These are phyloP conservation scores for Scheffersomyces segobiensis DNA, from an alignment of 1,139 yeast genomes.

Conservation along the genomic window DNA sequence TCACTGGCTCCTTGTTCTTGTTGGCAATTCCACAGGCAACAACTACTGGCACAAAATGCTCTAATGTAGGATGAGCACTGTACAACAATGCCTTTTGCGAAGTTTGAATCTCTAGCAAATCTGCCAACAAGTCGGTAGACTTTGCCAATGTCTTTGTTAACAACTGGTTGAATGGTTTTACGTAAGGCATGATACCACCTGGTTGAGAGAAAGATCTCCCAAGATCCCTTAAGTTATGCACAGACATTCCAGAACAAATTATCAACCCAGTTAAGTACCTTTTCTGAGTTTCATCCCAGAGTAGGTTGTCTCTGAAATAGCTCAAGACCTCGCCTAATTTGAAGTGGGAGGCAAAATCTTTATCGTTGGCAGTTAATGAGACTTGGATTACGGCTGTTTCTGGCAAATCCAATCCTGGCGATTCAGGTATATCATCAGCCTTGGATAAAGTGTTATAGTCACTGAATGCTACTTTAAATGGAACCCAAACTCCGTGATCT, in stretches of 20 bases:
- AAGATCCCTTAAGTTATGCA: slow-evolving; percentile 67
- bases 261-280: slow-evolving; percentile 46
- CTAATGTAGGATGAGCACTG: slow-evolving; percentile 71
- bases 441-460: slow-evolving; percentile 29
- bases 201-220: slow-evolving; percentile 20
- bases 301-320: slow-evolving; percentile 46
- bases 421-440: slow-evolving; percentile 12
- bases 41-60: slow-evolving; percentile 69
- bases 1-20: slow-evolving; percentile 30
- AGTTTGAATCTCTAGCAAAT: slow-evolving; percentile 30
- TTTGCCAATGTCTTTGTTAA: slow-evolving; percentile 35
- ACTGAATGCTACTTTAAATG: slow-evolving; percentile 70
- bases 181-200: slow-evolving; percentile 46
- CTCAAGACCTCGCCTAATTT: slow-evolving; percentile 57
- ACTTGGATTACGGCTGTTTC: slow-evolving; percentile 53
- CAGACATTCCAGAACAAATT: slow-evolving; percentile 75
- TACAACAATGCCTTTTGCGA: slow-evolving; percentile 39
- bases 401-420: slow-evolving; percentile 50
- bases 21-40: slow-evolving; percentile 62
- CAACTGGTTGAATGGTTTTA: slow-evolving; percentile 47
- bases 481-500: slow-evolving; percentile 86
- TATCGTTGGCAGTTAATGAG: slow-evolving; percentile 53
- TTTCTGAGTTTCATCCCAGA: slow-evolving; percentile 31
- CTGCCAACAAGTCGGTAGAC: slow-evolving; percentile 25
- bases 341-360: slow-evolving; percentile 48